Evolutionary conservation across 2,329 filamentous ascomycete genomes (phyloP).

Genomic region (Phaeosphaeriaceae sp.): DNA sequence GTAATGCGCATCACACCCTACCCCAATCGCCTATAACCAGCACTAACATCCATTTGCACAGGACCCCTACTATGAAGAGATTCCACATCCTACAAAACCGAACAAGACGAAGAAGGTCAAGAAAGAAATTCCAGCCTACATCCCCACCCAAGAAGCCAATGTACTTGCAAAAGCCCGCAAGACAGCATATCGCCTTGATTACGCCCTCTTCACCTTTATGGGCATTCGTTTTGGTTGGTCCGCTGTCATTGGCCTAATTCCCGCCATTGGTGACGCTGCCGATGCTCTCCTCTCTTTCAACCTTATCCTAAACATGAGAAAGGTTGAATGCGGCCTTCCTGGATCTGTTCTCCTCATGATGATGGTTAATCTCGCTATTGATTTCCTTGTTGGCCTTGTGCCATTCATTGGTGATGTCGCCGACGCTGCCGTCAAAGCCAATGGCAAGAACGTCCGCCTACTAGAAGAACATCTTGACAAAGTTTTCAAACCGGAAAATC

Average conservation of each 20-base stretch:
- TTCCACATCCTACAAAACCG: constrained; percentile 74
- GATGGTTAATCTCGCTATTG: constrained; percentile 78
- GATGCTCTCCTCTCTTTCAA: constrained; percentile 62
- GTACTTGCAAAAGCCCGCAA: constrained; percentile 86
- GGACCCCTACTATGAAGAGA: constrained; percentile 89
- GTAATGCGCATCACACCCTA: constrained; percentile 16
- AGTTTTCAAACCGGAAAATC: constrained; percentile 62
- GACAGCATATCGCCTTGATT: constrained; percentile 84
- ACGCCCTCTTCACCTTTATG: constrained; percentile 79
- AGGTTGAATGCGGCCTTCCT: constrained; percentile 79
- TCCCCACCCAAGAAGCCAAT: constrained; percentile 80
- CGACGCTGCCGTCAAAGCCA: constrained; percentile 76
- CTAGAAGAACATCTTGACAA: constrained; percentile 72
- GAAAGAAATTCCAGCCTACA: constrained; percentile 81
- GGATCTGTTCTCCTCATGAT: constrained; percentile 68
- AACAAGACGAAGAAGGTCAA: constrained; percentile 82
- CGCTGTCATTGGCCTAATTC: constrained; percentile 82
- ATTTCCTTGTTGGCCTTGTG: constrained; percentile 75
- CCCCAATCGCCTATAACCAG: background rate
- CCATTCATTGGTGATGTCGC: constrained; percentile 78
- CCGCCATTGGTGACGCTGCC: constrained; percentile 64
- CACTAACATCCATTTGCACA: constrained; percentile 49
- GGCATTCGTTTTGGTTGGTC: constrained; percentile 90
- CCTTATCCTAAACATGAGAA: constrained; percentile 74
- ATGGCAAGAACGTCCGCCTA: constrained; percentile 75